Evolutionary conservation across 495 filamentous ascomycete species (phyloP).

Genomic region (Halenospora varia): DNA sequence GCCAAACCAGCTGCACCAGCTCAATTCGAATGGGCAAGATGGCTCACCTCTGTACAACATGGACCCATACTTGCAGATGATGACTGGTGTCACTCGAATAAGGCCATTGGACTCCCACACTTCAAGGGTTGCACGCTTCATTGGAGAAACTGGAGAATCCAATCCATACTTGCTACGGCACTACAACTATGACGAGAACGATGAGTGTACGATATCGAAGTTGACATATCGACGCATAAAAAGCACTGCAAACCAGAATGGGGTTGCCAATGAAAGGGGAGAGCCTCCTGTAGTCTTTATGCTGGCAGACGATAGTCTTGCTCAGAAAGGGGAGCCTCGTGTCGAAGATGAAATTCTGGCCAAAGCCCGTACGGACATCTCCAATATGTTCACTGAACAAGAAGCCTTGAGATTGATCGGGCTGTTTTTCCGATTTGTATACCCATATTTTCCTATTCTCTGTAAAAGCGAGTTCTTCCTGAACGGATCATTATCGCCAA

Average conservation of each 20-base stretch:
- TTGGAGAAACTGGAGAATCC: slow-evolving; percentile 27
- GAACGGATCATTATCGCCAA: slow-evolving; percentile 10
- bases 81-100: slow-evolving; percentile 10
- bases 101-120: slow-evolving; percentile 22
- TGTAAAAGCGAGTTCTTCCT: slow-evolving; percentile 19
- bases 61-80: slow-evolving; percentile 23
- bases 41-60: slow-evolving; percentile 18
- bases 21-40: slow-evolving; percentile 12
- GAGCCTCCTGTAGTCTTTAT: slow-evolving; percentile 25
- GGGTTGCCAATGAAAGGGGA: slow-evolving; percentile 16
- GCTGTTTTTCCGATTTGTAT: slow-evolving; percentile 27
- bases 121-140: slow-evolving; percentile 17
- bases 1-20: slow-evolving; percentile 20
- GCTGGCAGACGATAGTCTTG: slow-evolving; percentile 26
- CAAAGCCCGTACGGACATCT: slow-evolving; percentile 18
- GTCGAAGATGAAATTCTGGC: slow-evolving; percentile 23
- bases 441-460: slow-evolving; percentile 28
- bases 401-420: slow-evolving; percentile 23
- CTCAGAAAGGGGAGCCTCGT: slow-evolving; percentile 25
- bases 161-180: slow-evolving; percentile 27
- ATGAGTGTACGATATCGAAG: slow-evolving; percentile 27
- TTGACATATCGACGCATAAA: slow-evolving; percentile 25
- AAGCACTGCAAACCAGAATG: slow-evolving; percentile 8
- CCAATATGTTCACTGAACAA: slow-evolving; percentile 23
- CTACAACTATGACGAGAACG: slow-evolving; percentile 27